Conservation (phyloP, 371 early-diverging fungal species). For the Coemansia sp. region DNA sequence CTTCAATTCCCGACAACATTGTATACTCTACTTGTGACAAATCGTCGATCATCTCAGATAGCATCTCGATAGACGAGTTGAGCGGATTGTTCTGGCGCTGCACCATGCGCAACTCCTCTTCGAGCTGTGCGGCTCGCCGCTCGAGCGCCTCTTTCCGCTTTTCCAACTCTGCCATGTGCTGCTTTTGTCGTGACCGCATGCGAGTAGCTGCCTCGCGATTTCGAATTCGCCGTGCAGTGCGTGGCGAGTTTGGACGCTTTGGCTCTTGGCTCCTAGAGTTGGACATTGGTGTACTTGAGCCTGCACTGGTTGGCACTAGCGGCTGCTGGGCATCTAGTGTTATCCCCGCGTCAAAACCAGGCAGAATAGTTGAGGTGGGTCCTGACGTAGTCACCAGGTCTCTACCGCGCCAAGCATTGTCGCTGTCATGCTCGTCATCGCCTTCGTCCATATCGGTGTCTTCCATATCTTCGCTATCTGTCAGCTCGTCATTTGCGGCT, state of each 20-base stretch:
- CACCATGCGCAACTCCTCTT: conserved; percentile 20
- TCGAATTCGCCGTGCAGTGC: conserved; percentile 28
- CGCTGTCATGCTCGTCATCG: conserved; percentile 2
- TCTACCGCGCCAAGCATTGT: background rate
- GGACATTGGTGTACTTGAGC: background rate
- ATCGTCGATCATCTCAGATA: conserved; percentile 35
- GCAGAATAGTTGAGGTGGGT: background rate
- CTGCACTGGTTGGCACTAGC: background rate
- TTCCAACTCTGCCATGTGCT: conserved; percentile 40
- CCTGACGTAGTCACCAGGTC: background rate
- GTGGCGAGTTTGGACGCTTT: conserved; percentile 21
- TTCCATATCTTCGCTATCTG: background rate
- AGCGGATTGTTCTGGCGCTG: conserved; percentile 36
- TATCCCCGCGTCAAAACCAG: background rate
- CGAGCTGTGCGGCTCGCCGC: conserved; percentile 25
- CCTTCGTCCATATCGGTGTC: background rate
- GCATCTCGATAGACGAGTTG: conserved; percentile 26
- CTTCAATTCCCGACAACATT: conserved; percentile 40
- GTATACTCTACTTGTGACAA: conserved; percentile 35
- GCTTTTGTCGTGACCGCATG: conserved; percentile 45
- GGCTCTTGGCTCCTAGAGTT: background rate
- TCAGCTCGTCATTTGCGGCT: background rate
- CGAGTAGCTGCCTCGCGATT: conserved; percentile 42
- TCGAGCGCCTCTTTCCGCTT: conserved; percentile 34
- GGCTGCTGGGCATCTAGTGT: background rate